Base-by-base conservation (phyloP, 495 filamentous ascomycete genomes). In the Barbatosphaeria neglecta region DNA sequence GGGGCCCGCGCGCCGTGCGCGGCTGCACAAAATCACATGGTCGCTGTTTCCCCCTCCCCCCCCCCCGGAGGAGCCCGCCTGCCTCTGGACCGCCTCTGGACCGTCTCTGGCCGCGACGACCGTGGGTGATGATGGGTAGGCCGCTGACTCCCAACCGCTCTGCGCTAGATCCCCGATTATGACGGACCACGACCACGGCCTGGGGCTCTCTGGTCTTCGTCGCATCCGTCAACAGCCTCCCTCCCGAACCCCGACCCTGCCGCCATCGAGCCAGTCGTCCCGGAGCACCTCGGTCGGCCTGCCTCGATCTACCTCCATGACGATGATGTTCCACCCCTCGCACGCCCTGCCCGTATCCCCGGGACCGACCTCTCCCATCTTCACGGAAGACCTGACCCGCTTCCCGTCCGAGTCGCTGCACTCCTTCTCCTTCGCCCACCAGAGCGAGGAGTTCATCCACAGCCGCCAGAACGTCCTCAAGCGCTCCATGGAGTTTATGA, bases 391-490 rank as follows among this genome's bases (percentile, higher is more conserved):
- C 56, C 77, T 99, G 24, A 78, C 80, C 39, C 79, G 89, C 38
- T 99, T 97, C 58, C 90, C 93, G 2, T 85, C 86, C 54, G 92
- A 99, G 63, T 99, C 92, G 1, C 65, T 99, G 47, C 92, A 99
- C 60, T 97, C 93, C 0, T 99, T 99, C 67, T 97, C 93, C 24
- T 99, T 99, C 62, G 87, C 93, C 3, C 87, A 95, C 48, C 90
- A 95, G 63, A 89, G 90, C 5, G 90, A 95, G 57, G 90, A 96
- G 54, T 71, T 84, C 38, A 75, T 97, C 22, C 85, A 94, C 56
- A 95, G 72, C 57, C 78, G 93, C 40, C 93, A 97, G 58, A 96
- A 88, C 66, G 83, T 95, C 17, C 60, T 99, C 55, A 96, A 95
- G 60, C 74, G 89, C 45, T 93, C 89, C 13, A 84, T 98, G 50